Percentiles rank a stretch among this genome's conserved stretches.
phyloP scores from a whole-genome alignment of 2,329 filamentous ascomycete genomes.

The Ilyonectria sp. region DNA sequence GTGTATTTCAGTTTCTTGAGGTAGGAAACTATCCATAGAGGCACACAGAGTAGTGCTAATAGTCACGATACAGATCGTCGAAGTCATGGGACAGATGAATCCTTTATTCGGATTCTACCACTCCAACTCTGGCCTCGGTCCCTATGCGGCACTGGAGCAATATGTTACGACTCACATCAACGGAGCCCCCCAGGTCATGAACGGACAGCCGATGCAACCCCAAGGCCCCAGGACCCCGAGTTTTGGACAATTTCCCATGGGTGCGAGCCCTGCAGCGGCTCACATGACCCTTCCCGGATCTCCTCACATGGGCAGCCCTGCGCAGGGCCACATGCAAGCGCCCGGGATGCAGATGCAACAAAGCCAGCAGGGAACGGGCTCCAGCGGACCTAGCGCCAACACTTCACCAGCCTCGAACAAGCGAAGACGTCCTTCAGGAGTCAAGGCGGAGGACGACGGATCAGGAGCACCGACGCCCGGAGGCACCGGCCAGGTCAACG shows the following conservation, averaged over 20 bases:
- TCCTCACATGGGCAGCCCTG: constrained; percentile 73
- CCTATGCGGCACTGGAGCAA: constrained; percentile 73
- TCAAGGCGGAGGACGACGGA: constrained; percentile 71
- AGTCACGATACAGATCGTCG: constrained; percentile 65
- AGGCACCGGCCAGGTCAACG: constrained; percentile 65
- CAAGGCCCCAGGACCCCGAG: constrained; percentile 68
- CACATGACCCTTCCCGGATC: constrained; percentile 75
- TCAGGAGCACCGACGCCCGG: constrained; percentile 65
- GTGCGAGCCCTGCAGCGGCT: constrained; percentile 71
- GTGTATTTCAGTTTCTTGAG: constrained; percentile 77
- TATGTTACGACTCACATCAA: constrained; percentile 68
- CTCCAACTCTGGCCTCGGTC: constrained; percentile 66
- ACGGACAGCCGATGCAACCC: constrained; percentile 63
- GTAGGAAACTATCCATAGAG: constrained; percentile 55
- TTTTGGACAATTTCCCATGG: constrained; percentile 72
- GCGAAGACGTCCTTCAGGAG: constrained; percentile 69
- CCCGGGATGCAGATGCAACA: constrained; percentile 77
- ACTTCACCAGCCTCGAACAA: constrained; percentile 76
- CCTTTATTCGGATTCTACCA: constrained; percentile 74
- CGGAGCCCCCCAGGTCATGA: constrained; percentile 56
- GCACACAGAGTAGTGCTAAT: constrained; percentile 44
- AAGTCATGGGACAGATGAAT: constrained; percentile 78
- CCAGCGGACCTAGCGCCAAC: constrained; percentile 77
- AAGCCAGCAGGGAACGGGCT: constrained; percentile 78
- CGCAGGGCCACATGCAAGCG: constrained; percentile 74